Base-by-base conservation (phyloP, 371 early-diverging fungal species). In the Mucor irregularis region DNA sequence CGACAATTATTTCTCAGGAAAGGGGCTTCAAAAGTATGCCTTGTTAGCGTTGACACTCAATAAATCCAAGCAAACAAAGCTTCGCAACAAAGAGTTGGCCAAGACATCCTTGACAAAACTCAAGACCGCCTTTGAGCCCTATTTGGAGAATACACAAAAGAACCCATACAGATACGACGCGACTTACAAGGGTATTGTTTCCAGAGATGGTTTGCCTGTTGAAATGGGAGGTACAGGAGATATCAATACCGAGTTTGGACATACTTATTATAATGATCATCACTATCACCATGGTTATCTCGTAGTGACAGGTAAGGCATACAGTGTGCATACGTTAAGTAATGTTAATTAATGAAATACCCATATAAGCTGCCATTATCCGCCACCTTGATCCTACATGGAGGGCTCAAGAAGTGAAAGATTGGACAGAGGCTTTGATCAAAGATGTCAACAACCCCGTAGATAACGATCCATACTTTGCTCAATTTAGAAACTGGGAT, bases 281-380 rank as follows among this genome's bases (percentile, higher is more conserved):
- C 90, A 91, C 62, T 90, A 86, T 76, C 92, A 91, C 59, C 88
- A 90, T 47, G 92, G 92, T 0, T 90, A 91, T 25, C 37, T 78
- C 8, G 47, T 74, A 17, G 78, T 78, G 0, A 73, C 78, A 59
- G 78, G 78, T 77, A 72, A 52, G 14, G 8, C 9, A n/a, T n/a
- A n/a, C n/a, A n/a, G 3, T 39, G 17, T 22, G 10, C 14, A 7
- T 10, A 39, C 16, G 16, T 37, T 37, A 2, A n/a, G 11, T n/a
- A 37, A 13, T n/a, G 5, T 11, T n/a, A n/a, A 37, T 37, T 39
- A 21, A n/a, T n/a, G n/a, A n/a, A n/a, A n/a, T n/a, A n/a, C n/a
- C n/a, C n/a, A 44, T 49, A 47, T 9, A 85, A 49, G 84, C 85
- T 10, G 89, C 91, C 3, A 69, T 88, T 14, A 69, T 90, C 44